phyloP scores from a whole-genome alignment of 257 asterid genomes.

The Cruciata laevipes region DNA sequence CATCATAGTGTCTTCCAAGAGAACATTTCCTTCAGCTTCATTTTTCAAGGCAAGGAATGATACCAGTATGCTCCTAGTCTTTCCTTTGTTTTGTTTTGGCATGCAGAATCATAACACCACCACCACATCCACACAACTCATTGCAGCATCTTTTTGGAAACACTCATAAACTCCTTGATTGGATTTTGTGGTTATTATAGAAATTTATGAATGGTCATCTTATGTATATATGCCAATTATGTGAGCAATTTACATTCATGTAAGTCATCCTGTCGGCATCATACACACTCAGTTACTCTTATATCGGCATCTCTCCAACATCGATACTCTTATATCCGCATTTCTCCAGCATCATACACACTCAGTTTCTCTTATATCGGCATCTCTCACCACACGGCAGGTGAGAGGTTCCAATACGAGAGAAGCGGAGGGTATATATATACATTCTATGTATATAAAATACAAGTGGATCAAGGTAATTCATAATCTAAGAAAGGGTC shows the following conservation, averaged over 20 bases:
- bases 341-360: too few relatives aligned
- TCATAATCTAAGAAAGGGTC: neutral
- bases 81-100: constrained; percentile 9
- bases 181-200: neutral
- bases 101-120: constrained; percentile 13
- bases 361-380: too few relatives aligned
- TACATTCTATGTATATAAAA: too few relatives aligned
- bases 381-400: too few relatives aligned
- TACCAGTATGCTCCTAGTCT: neutral
- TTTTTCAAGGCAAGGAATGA: constrained; percentile 14
- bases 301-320: too few relatives aligned
- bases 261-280: too few relatives aligned
- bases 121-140: constrained; percentile 13
- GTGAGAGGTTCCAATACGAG: too few relatives aligned
- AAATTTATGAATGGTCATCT: neutral
- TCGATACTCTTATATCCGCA: too few relatives aligned
- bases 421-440: too few relatives aligned
- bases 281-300: too few relatives aligned
- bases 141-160: constrained; percentile 6
- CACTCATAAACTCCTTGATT: constrained; percentile 6
- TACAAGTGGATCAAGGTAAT: neutral
- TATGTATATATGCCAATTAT: too few relatives aligned
- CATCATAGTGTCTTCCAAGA: constrained; percentile 21
- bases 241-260: too few relatives aligned
- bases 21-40: constrained; percentile 12